These are phyloP conservation scores for Apium graveolens DNA, from an alignment of 129 eudicot genomes.

Conservation along the genomic window DNA sequence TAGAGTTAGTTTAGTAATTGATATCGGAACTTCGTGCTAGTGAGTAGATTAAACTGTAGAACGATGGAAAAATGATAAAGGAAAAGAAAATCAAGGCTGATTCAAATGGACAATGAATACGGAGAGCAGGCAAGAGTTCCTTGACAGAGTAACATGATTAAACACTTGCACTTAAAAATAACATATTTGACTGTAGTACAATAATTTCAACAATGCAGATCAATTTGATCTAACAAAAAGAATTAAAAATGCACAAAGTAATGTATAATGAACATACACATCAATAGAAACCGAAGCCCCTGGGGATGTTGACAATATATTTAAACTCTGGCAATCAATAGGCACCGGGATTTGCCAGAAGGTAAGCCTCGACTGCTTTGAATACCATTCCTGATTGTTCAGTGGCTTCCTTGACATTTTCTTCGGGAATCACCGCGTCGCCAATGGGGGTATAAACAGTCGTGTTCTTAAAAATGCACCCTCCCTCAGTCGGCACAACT, in stretches of 20 bases:
- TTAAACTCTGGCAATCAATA: background rate
- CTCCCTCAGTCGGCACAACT: background rate
- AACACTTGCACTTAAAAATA: background rate
- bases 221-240: background rate
- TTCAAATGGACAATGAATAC: background rate
- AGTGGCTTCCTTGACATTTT: slow-evolving; percentile 3
- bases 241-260: background rate
- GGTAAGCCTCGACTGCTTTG: slow-evolving; percentile 6
- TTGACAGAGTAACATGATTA: background rate
- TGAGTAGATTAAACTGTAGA: background rate
- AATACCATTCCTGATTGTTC: background rate
- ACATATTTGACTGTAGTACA: too few species aligned
- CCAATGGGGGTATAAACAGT: background rate
- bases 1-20: background rate
- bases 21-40: background rate
- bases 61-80: background rate
- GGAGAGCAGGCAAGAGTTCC: too few species aligned
- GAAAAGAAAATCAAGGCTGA: too few species aligned
- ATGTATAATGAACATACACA: too few species aligned
- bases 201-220: background rate
- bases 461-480: slow-evolving; percentile 7
- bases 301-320: background rate
- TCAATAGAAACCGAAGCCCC: too few species aligned
- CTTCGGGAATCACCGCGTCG: slow-evolving; percentile 4
- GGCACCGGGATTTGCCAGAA: background rate